Evolutionary conservation across 495 filamentous ascomycete species (phyloP), one percentile per base, ranked within the genome.

Genomic region (Neurospora sp.): DNA sequence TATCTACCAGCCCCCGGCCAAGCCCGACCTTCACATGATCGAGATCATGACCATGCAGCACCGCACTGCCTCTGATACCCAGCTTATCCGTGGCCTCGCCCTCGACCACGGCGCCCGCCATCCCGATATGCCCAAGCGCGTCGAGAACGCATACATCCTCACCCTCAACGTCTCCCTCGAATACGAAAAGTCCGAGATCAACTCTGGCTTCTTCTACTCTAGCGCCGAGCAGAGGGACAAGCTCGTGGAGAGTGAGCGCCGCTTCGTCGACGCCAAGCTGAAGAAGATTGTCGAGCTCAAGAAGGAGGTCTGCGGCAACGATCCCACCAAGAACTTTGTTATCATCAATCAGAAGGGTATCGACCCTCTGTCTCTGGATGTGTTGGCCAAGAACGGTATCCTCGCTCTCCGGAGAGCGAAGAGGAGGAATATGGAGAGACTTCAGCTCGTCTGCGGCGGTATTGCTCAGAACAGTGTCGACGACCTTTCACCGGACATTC

Each of bases 11-110:
- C 82, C 94, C 38, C 93, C 93, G 39, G 90, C 90, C 75, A 98
- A 98, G 84, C 96, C 96, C 66, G 96, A 99, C 82, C 83, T 99
- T 75, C 95, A 98, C 84, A 99, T 99, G 96, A 87, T 99, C 75
- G 96, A 99, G 83, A 98, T 99, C 76, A 98, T 98, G 96, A 98
- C 96, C 80, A 99, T 99, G 96, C 96, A 98, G 82, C 96, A 99
- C 85, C 93, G 95, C 72, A 92, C 92, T 44, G 95, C 96, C 69
- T 92, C 96, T 12, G 96, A 99, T 81, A 99, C 96, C 37, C 94
- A 97, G 78, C 89, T 99, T 54, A 97, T 99, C 79, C 89, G 91
- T 74, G 96, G 96, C 71, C 87, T 99, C 40, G 96, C 93, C 8
- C 85, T 99, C 73, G 96, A 99, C 75, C 96, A 99, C 82, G 96